Percentiles rank a stretch among this genome's conserved stretches.
These are phyloP conservation scores for Rhodofomes roseus DNA, from an alignment of 1,284 basidiomycete species.

Conservation along the genomic window DNA sequence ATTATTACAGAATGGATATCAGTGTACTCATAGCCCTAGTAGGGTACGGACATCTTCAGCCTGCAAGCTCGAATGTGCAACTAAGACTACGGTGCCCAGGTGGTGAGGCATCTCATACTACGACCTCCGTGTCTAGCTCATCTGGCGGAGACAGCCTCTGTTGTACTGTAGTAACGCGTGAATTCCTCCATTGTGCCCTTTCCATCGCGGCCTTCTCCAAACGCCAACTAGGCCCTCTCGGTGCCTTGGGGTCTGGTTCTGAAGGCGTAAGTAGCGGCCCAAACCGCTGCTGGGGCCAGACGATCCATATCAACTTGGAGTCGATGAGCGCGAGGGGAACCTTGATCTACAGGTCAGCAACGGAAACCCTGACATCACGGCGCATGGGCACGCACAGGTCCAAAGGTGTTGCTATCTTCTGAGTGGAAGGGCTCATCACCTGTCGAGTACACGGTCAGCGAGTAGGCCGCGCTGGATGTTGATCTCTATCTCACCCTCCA, in stretches of 20 bases:
- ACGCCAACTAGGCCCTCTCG: constrained; percentile 39
- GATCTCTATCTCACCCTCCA: constrained; percentile 51
- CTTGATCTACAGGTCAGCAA: constrained; percentile 28
- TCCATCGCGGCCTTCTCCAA: constrained; percentile 42
- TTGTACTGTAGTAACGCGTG: constrained; percentile 35
- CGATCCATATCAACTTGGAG: constrained; percentile 52
- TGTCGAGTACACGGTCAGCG: constrained; percentile 15
- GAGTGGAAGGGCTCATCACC: constrained; percentile 67
- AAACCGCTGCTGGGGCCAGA: constrained; percentile 60
- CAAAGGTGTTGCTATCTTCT: constrained; percentile 71
- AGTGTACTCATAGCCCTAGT: constrained; percentile 22
- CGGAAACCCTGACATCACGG: not conserved
- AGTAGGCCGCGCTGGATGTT: not conserved
- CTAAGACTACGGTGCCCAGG: not conserved
- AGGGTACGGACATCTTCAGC: constrained; percentile 10
- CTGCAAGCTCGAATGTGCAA: constrained; percentile 5
- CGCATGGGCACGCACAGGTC: constrained; percentile 46
- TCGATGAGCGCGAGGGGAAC: constrained; percentile 61
- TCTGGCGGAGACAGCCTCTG: not conserved
- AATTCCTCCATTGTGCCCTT: constrained; percentile 39
- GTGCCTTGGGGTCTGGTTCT: constrained; percentile 20
- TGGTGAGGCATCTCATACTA: not conserved
- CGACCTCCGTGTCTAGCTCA: not conserved
- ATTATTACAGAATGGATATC: constrained; percentile 13
- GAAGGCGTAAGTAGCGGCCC: constrained; percentile 37